Evolutionary conservation across 768 basidiomycete genomes (phyloP).

Genomic region (Chalciporus piperatus): DNA sequence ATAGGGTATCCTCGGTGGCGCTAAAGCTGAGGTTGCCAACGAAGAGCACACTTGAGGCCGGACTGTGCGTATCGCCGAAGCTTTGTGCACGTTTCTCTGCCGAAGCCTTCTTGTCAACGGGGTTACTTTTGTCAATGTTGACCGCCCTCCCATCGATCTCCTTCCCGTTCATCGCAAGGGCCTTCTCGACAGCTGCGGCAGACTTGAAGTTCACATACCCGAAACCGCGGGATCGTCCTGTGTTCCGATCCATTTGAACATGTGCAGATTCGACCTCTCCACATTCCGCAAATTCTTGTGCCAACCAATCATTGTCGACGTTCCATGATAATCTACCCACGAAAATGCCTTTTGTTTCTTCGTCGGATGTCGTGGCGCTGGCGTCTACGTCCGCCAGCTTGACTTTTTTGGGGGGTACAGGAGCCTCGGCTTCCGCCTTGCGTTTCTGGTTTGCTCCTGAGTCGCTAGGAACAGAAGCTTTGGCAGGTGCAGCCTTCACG

Average conservation of each 20-base stretch:
- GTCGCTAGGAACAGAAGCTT: constrained; percentile 1
- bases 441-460: constrained; percentile 54
- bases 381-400: constrained; percentile 63
- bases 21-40: constrained; percentile 87
- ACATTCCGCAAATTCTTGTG: constrained; percentile 82
- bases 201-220: constrained; percentile 80
- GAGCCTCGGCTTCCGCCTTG: constrained; percentile 66
- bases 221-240: constrained; percentile 82
- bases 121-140: constrained; percentile 78
- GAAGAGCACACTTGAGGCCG: constrained; percentile 77
- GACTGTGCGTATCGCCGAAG: constrained; percentile 68
- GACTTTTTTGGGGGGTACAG: constrained; percentile 73
- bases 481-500: too few species aligned
- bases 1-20: constrained; percentile 78
- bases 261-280: constrained; percentile 88
- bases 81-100: constrained; percentile 70
- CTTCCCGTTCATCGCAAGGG: constrained; percentile 74
- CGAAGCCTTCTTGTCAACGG: constrained; percentile 51
- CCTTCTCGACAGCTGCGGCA: constrained; percentile 71
- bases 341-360: constrained; percentile 72
- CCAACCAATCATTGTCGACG: constrained; percentile 94
- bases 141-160: constrained; percentile 92
- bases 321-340: constrained; percentile 95
- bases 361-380: constrained; percentile 31
- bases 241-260: constrained; percentile 82